Base-by-base conservation (phyloP, 495 filamentous ascomycete genomes). In the Apodospora peruviana region DNA sequence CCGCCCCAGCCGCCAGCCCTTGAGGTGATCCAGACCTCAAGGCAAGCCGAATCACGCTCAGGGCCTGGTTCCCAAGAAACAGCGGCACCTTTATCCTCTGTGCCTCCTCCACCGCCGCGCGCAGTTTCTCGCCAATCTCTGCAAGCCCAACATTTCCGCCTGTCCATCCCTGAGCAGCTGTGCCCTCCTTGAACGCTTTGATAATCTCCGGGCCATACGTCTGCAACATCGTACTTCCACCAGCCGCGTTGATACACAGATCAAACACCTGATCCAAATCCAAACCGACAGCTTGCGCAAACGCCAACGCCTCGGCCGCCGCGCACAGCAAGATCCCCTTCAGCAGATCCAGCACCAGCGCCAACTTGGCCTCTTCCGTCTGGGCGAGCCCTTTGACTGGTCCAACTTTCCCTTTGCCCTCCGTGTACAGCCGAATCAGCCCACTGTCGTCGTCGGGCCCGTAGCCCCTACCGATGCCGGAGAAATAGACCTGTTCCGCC, bases 231-330 rank as follows among this genome's bases (percentile, higher is more conserved):
- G 62, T 71, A 58, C 83, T 87, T 1, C 77, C 73, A 1, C 86
- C 86, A 0, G 86, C 86, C 4, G 86, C 86, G 47, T 86, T 83
- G 38, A 73, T 68, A 45, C 86, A 86, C 36, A 90, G 73, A 1
- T 78, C 75, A 49, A 75, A 82, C 43, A 88, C 81, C 60, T 85
- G 77, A 18, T 78, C 70, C 10, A 85, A 64, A 43, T 87, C 83
- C 20, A 88, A 69, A 0, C 78, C 72, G 16, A 88, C 78, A 27
- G 68, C 62, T 5, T 74, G 70, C 2, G 83, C 86, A 54, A 89
- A 86, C 0, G 78, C 62, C 47, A 89, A 74, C 0, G 85, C 76
- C 59, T 90, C 86, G 0, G 78, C 78, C 0, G 82, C 78, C 0
- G 79, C 74, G 38, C 76, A 79, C 10, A 88, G 74, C 54, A 86